Evolutionary conservation across 805 yeast genomes (phyloP).

Genomic region (Pichia thaimueangensis): DNA sequence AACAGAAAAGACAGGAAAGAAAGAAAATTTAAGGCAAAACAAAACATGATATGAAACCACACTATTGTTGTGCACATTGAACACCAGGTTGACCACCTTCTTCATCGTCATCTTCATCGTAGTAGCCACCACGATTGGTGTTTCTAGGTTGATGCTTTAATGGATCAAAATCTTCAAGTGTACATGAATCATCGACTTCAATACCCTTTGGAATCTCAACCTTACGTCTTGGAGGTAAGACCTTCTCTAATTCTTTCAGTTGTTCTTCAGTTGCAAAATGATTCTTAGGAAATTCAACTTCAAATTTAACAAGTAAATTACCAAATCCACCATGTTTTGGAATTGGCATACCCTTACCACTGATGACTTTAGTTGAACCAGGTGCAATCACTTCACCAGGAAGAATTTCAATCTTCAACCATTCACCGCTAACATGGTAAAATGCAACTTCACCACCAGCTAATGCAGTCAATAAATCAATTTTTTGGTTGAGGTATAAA

Average conservation of each 20-base stretch:
- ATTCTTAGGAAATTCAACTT: constrained; percentile 77
- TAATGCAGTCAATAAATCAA: constrained; percentile 88
- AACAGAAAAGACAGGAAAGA: neutral
- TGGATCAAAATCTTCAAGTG: constrained; percentile 25
- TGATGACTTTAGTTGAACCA: constrained; percentile 71
- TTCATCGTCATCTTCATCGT: constrained; percentile 43
- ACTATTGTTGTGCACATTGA: constrained; percentile 89
- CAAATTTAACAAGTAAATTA: constrained; percentile 78
- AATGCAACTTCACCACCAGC: constrained; percentile 92
- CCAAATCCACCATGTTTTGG: constrained; percentile 85
- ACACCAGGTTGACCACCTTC: constrained; percentile 64
- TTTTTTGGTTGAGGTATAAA: constrained; percentile 74
- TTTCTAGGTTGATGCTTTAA: constrained; percentile 26
- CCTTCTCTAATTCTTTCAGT: constrained; percentile 61
- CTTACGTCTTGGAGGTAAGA: constrained; percentile 72
- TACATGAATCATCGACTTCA: constrained; percentile 61
- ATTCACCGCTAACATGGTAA: constrained; percentile 89
- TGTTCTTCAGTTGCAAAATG: constrained; percentile 72
- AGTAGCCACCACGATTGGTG: constrained; percentile 36
- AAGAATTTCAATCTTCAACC: constrained; percentile 69
- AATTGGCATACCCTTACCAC: constrained; percentile 97
- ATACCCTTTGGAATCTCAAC: constrained; percentile 62
- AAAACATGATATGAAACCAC: no score
- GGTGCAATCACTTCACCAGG: constrained; percentile 95
- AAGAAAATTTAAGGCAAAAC: no score